Evolutionary conservation across 2,329 filamentous ascomycete genomes (phyloP).

Genomic region (Aspergillus pseudonomiae): DNA sequence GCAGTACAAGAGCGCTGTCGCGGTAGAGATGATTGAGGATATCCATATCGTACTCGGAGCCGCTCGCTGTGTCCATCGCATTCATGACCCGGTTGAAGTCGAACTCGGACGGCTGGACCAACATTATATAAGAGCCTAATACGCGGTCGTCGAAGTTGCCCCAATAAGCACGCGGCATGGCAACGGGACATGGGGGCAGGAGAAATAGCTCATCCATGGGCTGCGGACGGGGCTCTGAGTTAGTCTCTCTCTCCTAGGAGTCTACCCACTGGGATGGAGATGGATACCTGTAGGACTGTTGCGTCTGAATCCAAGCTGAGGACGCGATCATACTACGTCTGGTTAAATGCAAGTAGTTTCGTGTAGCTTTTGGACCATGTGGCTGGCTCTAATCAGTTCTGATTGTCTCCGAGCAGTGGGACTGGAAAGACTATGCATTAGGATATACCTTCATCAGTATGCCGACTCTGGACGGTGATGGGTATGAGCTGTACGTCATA

Average conservation of each 20-base stretch:
- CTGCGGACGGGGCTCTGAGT: neutral
- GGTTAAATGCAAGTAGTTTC: conserved; percentile 68
- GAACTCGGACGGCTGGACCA: conserved; percentile 56
- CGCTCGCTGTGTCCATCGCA: conserved; percentile 29
- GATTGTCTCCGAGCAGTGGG: too few species aligned
- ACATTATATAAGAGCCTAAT: conserved; percentile 61
- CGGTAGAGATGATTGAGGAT: conserved; percentile 63
- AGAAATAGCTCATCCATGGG: conserved; percentile 71
- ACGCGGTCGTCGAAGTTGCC: conserved; percentile 53
- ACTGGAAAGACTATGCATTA: too few species aligned
- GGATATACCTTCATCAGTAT: neutral
- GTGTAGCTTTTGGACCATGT: conserved; percentile 66
- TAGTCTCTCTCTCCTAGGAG: too few species aligned
- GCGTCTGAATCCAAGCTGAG: conserved; percentile 64
- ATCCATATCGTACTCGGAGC: conserved; percentile 63
- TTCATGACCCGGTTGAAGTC: conserved; percentile 51
- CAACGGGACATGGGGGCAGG: conserved; percentile 59
- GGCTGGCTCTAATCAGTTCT: neutral
- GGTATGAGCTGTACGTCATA: conserved; percentile 53
- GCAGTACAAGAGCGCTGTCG: conserved; percentile 58
- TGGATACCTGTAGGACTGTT: conserved; percentile 53
- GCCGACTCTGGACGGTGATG: conserved; percentile 34
- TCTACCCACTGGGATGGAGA: neutral
- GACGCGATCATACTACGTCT: conserved; percentile 61
- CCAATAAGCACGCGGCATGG: conserved; percentile 72